These are phyloP conservation scores for Diaporthe sp. DNA, from an alignment of 2,329 filamentous ascomycete genomes.

Conservation along the genomic window DNA sequence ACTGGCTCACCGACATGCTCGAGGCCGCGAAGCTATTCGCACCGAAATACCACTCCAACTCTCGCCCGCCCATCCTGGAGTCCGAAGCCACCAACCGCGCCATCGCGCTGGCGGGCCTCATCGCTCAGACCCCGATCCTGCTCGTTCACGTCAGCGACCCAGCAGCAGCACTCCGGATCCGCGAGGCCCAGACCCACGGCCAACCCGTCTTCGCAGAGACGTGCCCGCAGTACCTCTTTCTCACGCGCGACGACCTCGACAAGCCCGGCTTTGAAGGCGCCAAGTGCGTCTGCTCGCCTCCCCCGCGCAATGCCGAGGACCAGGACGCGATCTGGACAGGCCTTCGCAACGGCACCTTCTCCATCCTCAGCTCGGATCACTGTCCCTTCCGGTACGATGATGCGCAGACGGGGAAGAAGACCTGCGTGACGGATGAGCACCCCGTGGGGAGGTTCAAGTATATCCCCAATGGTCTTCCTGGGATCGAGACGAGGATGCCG, in stretches of 20 bases:
- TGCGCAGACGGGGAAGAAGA: constrained; percentile 61
- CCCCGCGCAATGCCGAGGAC: constrained; percentile 61
- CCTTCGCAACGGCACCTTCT: constrained; percentile 65
- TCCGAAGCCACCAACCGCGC: constrained; percentile 67
- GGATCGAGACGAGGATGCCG: constrained; percentile 67
- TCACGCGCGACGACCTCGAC: constrained; percentile 65
- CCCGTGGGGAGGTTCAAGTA: constrained; percentile 64
- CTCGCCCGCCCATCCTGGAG: constrained; percentile 64
- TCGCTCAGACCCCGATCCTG: constrained; percentile 64
- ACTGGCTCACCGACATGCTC: constrained; percentile 67
- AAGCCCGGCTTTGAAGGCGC: constrained; percentile 67
- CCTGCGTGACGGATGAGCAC: constrained; percentile 58
- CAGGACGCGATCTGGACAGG: constrained; percentile 66
- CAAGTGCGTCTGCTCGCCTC: constrained; percentile 68
- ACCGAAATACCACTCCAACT: constrained; percentile 65
- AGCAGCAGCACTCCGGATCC: constrained; percentile 60
- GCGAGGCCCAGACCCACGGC: constrained; percentile 61
- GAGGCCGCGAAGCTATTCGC: constrained; percentile 62
- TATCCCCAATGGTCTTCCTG: constrained; percentile 70
- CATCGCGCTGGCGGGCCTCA: constrained; percentile 63
- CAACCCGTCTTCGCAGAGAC: constrained; percentile 68
- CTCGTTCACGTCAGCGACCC: constrained; percentile 67
- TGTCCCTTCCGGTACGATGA: constrained; percentile 65
- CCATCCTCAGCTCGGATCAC: constrained; percentile 62
- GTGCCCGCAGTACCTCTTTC: constrained; percentile 69